phyloP scores from a whole-genome alignment of 2,329 filamentous ascomycete genomes.

The Scedosporium dehoogii region DNA sequence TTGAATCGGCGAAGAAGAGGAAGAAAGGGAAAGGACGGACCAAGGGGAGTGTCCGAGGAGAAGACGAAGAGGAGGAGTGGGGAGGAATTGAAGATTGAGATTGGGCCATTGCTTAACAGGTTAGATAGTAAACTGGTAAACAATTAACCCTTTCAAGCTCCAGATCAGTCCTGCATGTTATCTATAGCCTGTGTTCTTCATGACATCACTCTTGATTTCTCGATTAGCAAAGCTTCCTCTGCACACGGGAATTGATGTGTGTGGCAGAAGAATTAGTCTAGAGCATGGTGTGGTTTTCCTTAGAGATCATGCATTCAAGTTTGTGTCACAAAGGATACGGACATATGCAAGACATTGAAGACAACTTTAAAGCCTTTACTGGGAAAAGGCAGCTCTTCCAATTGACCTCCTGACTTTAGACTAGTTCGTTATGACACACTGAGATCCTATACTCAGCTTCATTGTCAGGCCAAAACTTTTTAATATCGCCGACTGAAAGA shows the following conservation, averaged over 20 bases:
- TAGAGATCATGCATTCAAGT: neutral
- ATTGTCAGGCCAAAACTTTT: neutral
- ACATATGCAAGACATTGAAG: neutral
- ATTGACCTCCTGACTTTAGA: slow-evolving; percentile 1
- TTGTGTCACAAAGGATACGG: neutral
- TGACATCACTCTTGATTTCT: neutral
- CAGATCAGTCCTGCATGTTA: neutral
- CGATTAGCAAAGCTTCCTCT: no score
- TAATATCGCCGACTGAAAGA: neutral
- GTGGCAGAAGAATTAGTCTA: no score
- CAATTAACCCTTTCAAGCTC: neutral
- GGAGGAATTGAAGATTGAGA: slow-evolving; percentile 32
- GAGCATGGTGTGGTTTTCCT: no score
- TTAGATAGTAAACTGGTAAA: no score
- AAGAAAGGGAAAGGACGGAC: slow-evolving; percentile 24
- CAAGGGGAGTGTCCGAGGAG: slow-evolving; percentile 12
- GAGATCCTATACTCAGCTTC: neutral
- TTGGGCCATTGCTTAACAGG: neutral
- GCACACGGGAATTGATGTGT: no score
- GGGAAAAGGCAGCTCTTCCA: neutral
- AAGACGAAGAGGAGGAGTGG: slow-evolving; percentile 30
- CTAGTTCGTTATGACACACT: neutral
- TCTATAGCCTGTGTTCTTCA: neutral
- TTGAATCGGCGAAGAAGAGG: slow-evolving; percentile 49
- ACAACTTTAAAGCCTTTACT: neutral